A percentile compares a stretch with the other conserved stretches of the same genome.
Evolutionary conservation across 2,329 filamentous ascomycete species (phyloP).

Genomic region (Ophiostoma sp.): DNA sequence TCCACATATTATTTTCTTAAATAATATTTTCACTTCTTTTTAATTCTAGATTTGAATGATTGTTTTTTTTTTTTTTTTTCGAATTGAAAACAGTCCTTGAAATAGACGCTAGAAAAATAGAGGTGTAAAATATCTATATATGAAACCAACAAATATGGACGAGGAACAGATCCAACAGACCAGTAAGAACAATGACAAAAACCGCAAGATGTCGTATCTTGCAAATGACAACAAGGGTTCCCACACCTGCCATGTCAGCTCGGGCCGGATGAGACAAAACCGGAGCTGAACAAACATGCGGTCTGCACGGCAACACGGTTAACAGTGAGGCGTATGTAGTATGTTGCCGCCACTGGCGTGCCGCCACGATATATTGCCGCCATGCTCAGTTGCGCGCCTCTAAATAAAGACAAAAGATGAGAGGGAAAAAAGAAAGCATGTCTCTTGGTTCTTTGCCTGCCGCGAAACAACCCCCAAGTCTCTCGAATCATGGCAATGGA

Average conservation of each 20-base stretch:
- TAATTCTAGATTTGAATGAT: no score
- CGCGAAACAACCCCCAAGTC: not conserved
- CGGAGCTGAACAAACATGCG: not conserved
- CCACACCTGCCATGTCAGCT: not conserved
- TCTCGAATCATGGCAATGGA: not conserved
- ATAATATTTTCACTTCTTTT: not conserved
- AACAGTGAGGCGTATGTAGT: not conserved
- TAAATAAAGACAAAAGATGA: not conserved
- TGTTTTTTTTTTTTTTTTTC: no score
- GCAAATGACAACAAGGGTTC: not conserved
- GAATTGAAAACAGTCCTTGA: not conserved
- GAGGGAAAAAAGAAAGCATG: not conserved
- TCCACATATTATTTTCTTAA: not conserved
- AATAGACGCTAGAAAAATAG: not conserved
- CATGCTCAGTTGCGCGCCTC: not conserved
- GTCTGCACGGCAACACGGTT: not conserved
- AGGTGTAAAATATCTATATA: not conserved
- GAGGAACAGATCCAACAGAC: not conserved
- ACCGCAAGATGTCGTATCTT: not conserved
- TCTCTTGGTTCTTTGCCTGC: slow-evolving; percentile 2
- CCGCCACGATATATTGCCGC: not conserved
- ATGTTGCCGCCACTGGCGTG: not conserved
- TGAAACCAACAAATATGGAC: no score
- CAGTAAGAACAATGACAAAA: not conserved
- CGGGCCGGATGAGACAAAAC: not conserved